Percentiles rank a stretch among this genome's conserved stretches.
These are phyloP conservation scores for Periconia macrospinosa DNA, from an alignment of 2,329 filamentous ascomycete species.

Conservation along the genomic window DNA sequence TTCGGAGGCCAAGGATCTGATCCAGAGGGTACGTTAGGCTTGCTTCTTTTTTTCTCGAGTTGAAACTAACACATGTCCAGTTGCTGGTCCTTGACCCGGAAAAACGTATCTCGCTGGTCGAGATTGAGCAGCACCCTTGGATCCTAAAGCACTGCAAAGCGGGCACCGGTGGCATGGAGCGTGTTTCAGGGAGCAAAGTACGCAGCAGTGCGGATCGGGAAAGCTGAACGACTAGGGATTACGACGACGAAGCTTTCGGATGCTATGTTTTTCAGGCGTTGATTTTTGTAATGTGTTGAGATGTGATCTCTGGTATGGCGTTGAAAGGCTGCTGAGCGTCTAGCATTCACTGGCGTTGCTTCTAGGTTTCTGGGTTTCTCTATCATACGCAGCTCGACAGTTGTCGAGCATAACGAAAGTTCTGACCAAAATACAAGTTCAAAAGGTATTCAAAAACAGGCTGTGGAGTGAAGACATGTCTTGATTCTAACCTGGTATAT, in stretches of 20 bases:
- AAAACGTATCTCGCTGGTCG: conserved; percentile 86
- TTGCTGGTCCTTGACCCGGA: conserved; percentile 88
- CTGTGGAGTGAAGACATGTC: conserved; percentile 17
- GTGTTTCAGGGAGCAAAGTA: conserved; percentile 30
- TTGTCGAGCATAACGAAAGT: conserved; percentile 3
- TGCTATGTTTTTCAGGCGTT: background rate
- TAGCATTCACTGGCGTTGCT: conserved; percentile 15
- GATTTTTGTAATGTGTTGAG: conserved; percentile 15
- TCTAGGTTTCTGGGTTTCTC: background rate
- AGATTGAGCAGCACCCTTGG: conserved; percentile 91
- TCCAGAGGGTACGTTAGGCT: conserved; percentile 73
- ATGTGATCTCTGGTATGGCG: conserved; percentile 18
- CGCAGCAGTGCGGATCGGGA: conserved; percentile 30
- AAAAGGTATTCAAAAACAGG: background rate
- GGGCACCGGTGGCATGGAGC: conserved; percentile 37
- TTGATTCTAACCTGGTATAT: conserved; percentile 2
- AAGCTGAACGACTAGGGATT: conserved; percentile 12
- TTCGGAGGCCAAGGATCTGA: conserved; percentile 85
- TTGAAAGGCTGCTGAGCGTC: conserved; percentile 2
- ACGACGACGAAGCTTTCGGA: conserved; percentile 3
- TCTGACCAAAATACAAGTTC: conserved; percentile 14
- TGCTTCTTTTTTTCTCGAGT: background rate
- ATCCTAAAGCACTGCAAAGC: conserved; percentile 87
- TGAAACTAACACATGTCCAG: conserved; percentile 19
- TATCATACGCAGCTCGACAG: background rate